A percentile compares a stretch with the other conserved stretches of the same genome.
Conservation (phyloP, 257 asterid genomes). For the Solanum paucissectum region DNA sequence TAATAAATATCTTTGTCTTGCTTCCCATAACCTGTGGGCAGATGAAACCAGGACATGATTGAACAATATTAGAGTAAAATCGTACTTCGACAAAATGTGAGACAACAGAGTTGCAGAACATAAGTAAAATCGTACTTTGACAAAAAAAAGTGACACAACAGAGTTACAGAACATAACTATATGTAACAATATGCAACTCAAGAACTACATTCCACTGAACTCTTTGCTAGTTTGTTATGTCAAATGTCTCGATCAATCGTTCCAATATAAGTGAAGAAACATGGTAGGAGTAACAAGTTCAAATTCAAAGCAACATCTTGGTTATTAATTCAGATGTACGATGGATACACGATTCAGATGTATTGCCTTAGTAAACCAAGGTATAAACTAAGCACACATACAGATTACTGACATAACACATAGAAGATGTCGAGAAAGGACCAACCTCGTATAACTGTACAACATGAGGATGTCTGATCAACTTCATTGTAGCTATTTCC, state of each 20-base stretch:
- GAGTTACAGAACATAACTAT: not conserved
- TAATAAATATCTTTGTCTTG: slow-evolving; percentile 85
- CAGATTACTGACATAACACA: not conserved
- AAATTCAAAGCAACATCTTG: not conserved
- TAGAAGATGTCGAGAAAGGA: not conserved
- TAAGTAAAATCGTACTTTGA: not conserved
- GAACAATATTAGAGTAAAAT: not conserved
- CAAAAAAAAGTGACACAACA: not conserved
- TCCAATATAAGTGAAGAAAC: not conserved
- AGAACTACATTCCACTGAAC: not conserved
- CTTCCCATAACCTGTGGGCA: slow-evolving; percentile 74
- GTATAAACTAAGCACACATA: not conserved
- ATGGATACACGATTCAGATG: not conserved
- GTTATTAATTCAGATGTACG: not conserved
- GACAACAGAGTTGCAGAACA: not conserved
- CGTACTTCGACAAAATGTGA: not conserved
- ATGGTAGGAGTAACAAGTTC: not conserved
- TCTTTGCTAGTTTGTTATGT: not conserved
- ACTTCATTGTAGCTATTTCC: slow-evolving; percentile 83
- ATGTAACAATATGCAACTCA: not conserved
- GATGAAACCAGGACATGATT: not conserved
- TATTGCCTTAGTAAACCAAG: not conserved
- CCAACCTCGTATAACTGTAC: slow-evolving; percentile 66
- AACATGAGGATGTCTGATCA: slow-evolving; percentile 78
- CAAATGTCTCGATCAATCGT: not conserved